Evolutionary conservation across 164 flowering plant genomes (phyloP), one percentile per base, ranked within the genome.

Genomic region (Kalanchoe fedtschenkoi): DNA sequence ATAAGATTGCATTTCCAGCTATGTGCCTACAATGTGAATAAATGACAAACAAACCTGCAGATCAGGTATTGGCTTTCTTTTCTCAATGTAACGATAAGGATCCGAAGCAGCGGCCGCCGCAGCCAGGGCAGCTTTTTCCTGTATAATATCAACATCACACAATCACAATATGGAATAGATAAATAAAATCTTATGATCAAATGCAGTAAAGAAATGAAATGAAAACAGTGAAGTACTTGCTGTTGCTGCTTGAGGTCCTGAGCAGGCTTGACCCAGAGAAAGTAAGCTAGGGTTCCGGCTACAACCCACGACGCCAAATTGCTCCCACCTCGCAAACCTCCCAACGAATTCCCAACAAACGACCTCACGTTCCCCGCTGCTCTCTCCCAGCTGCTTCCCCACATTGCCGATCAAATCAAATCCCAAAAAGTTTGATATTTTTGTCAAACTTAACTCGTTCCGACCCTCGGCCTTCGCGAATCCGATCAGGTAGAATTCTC

Each of bases 231-330:
- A 60, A 9, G 4, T 0, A 84, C 97, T 88, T 86, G 67, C 71
- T 91, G 97, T 57, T 86, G 76, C 65, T 77, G 81, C 62, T 75
- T 80, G 69, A 92, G 98, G 24, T 89, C 84, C 60, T 80, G 93
- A 30, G 91, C 76, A 13, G 98, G 98, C 62, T 90, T 89, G 62
- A 92, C 81, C 98, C 96, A 92, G n/a, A 89, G 87, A 58, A 64
- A 86, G 66, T 92, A 89, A 4, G 96, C 96, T 46, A 88, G 67
- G 33, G 96, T 84, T 61, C 95, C 89, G 15, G 98, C 98, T 11
- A 89, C 96, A 11, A 69, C 82, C 98, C 98, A 92, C 0, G 98
- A 84, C 21, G 96, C 98, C 17, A 92, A 65, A 70, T 77, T 92
- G 75, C 69, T 66, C 43, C 89, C 81, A 15, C 98, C 96, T 64